Evolutionary conservation across 345 rosid species (phyloP), one percentile per base, ranked within the genome.

Genomic region (Lepidium aucheri): DNA sequence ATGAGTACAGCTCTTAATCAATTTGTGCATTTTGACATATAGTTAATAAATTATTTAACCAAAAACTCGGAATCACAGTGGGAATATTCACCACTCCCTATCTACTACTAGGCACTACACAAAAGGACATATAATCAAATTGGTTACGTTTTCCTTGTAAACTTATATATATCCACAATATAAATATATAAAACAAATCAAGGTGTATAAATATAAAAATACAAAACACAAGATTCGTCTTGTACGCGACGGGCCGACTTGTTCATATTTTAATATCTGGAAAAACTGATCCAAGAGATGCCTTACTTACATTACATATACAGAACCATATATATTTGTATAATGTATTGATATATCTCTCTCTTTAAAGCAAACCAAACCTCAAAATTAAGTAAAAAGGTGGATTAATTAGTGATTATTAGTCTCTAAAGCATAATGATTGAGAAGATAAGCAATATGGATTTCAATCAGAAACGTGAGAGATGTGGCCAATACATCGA

Each of bases 171-270:
- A 41, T 32, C 8, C 6, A 46, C 43, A 65, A 53, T 8, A 60
- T 35, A 35, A 12, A 40, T 11, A 51, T 15, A 2, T 33, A 59
- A 44, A 18, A 52, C 49, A 44, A 32, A 71, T n/a, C 35, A 30
- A 64, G 59, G 53, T 50, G 44, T 46, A 36, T 7, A n/a, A 28
- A 65, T 34, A 58, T 47, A 47, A 24, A 53, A 67, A 4, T 47
- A 47, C 8, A 45, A 53, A 44, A 68, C 47, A 65, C 53, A 84
- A 85, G 87, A 85, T 85, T 85, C 89, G 74, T 73, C 68, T 64
- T 36, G 56, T 74, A 87, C 72, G 97, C 97, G 97, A 87, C 95
- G 91, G 74, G 77, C 79, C 90, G 97, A 83, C 91, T 65, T 75
- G 60, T 86, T 57, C 26, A 43, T 44, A 47, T 22, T 58, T 26